phyloP scores from a whole-genome alignment of 768 basidiomycete genomes.

The Tubosaeta sp. region DNA sequence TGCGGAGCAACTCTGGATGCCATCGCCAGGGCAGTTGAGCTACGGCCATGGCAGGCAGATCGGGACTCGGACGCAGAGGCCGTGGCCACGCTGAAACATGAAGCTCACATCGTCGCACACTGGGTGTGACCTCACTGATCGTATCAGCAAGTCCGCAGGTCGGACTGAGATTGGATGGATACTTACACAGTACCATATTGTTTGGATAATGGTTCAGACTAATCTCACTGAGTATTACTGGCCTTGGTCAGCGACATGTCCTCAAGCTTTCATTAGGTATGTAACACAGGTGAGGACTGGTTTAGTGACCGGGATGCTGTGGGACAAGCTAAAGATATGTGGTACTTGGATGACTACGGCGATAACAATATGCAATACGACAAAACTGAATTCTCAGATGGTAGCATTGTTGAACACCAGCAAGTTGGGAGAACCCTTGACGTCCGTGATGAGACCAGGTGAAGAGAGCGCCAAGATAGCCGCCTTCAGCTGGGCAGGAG shows the following conservation, averaged over 20 bases:
- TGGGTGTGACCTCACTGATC: slow-evolving; percentile 13
- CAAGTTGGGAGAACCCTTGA: slow-evolving; percentile 55
- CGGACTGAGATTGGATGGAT: background rate
- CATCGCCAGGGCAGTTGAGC: slow-evolving; percentile 60
- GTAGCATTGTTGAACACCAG: slow-evolving; percentile 83
- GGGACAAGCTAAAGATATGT: background rate
- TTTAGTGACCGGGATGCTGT: background rate
- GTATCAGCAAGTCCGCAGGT: slow-evolving; percentile 5
- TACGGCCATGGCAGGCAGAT: slow-evolving; percentile 65
- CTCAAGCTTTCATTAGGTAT: background rate
- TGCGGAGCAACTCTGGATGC: slow-evolving; percentile 65
- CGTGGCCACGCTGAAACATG: slow-evolving; percentile 61
- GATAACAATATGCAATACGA: slow-evolving; percentile 5
- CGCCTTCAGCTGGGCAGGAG: slow-evolving; percentile 72
- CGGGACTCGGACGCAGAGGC: slow-evolving; percentile 69
- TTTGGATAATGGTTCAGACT: background rate
- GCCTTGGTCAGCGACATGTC: background rate
- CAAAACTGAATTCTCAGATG: slow-evolving; percentile 1
- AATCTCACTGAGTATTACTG: background rate
- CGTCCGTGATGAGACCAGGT: slow-evolving; percentile 41
- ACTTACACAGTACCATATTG: background rate
- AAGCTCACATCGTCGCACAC: slow-evolving; percentile 54
- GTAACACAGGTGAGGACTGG: no score
- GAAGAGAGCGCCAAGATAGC: slow-evolving; percentile 63
- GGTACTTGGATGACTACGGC: background rate